phyloP scores from a whole-genome alignment of 225 moss, liverwort and hornwort genomes.

The Marchantia paleacea region DNA sequence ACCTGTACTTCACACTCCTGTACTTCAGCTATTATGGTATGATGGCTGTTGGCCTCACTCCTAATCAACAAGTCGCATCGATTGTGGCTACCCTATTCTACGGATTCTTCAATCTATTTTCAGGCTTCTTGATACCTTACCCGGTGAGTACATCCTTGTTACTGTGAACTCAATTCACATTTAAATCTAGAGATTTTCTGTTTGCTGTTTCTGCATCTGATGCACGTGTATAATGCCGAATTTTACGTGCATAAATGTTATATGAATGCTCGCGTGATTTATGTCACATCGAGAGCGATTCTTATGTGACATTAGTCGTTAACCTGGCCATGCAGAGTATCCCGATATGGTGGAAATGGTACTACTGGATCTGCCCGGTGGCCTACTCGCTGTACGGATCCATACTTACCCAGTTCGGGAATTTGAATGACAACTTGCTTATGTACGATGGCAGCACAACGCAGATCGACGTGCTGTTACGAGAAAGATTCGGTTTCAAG shows the following conservation, averaged over 20 bases:
- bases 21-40: conserved; percentile 45
- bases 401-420: conserved; percentile 55
- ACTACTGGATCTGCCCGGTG: conserved; percentile 71
- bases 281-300: too few relatives aligned
- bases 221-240: too few relatives aligned
- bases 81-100: conserved; percentile 39
- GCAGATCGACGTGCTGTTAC: conserved; percentile 12
- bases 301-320: neutral
- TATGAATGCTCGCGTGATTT: too few relatives aligned
- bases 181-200: too few relatives aligned
- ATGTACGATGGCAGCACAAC: neutral
- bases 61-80: conserved; percentile 35
- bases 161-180: too few relatives aligned
- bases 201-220: too few relatives aligned
- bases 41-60: conserved; percentile 45
- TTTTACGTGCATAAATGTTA: too few relatives aligned
- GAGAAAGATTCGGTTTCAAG: conserved; percentile 40
- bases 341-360: conserved; percentile 85
- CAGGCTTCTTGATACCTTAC: conserved; percentile 34
- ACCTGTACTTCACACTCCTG: conserved; percentile 25
- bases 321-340: conserved; percentile 46
- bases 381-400: conserved; percentile 61
- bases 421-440: conserved; percentile 4
- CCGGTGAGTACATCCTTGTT: conserved; percentile 7
- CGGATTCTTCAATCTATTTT: conserved; percentile 35